A percentile compares a stretch with the other conserved stretches of the same genome.
Conservation (phyloP, 345 rosid genomes). For the Dipteronia dyeriana region DNA sequence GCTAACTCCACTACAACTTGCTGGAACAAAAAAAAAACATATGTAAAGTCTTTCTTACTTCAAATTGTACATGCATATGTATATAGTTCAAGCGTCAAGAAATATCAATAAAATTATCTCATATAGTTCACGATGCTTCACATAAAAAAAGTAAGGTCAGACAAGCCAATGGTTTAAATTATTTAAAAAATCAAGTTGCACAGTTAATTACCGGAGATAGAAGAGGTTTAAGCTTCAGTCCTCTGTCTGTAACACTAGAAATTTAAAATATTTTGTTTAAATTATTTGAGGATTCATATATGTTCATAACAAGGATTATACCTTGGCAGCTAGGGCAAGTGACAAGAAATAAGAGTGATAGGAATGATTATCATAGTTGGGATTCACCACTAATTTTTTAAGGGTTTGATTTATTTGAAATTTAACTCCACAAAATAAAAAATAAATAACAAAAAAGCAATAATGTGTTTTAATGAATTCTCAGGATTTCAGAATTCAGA, state of each 20-base stretch:
- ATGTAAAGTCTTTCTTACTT: constrained; percentile 17
- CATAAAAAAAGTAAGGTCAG: neutral
- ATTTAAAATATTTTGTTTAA: neutral
- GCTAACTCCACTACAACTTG: constrained; percentile 71
- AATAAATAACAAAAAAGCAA: neutral
- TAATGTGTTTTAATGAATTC: neutral
- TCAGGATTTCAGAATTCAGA: neutral
- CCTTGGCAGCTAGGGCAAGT: neutral
- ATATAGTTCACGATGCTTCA: neutral
- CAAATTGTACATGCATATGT: neutral
- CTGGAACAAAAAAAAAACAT: constrained; percentile 42
- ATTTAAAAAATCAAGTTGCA: neutral
- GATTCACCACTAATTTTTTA: neutral
- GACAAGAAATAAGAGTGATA: neutral
- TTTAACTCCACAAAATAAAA: neutral
- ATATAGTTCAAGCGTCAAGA: neutral
- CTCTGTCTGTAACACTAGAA: neutral
- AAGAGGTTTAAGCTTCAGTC: neutral
- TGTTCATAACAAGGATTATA: neutral
- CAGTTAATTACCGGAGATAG: neutral
- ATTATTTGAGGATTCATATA: neutral
- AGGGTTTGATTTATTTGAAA: neutral
- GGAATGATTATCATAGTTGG: neutral
- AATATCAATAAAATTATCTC: neutral
- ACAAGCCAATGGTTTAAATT: constrained; percentile 3